A percentile compares a stretch with the other conserved stretches of the same genome.
These are phyloP conservation scores for Lithohypha guttulata DNA, from an alignment of 2,329 filamentous ascomycete genomes.

Conservation along the genomic window DNA sequence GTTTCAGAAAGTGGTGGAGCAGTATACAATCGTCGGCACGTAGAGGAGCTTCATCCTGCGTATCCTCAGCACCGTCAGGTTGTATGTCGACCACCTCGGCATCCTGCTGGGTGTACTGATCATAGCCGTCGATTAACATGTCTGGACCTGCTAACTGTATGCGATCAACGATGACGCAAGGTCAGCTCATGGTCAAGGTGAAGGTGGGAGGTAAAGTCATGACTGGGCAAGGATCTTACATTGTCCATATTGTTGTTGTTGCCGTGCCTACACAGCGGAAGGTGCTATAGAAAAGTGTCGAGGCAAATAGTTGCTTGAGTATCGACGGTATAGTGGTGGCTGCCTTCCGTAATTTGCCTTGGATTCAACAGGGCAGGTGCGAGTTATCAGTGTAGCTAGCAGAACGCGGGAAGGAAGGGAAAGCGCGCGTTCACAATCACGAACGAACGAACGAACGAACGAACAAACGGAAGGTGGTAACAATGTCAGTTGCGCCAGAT, in stretches of 20 bases:
- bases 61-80: slow-evolving; percentile 48
- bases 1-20: not conserved
- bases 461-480: no score
- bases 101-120: slow-evolving; percentile 51
- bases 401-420: no score
- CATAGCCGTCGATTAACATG: slow-evolving; percentile 50
- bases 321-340: no score
- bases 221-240: slow-evolving; percentile 25
- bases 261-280: no score
- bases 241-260: slow-evolving; percentile 34
- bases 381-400: no score
- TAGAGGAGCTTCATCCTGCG: slow-evolving; percentile 41
- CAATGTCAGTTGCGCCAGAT: no score
- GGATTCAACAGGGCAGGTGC: no score
- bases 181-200: slow-evolving; percentile 22
- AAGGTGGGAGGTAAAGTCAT: slow-evolving; percentile 9
- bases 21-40: slow-evolving; percentile 49
- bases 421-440: no score
- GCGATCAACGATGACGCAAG: slow-evolving; percentile 18
- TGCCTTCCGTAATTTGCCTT: no score
- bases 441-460: no score
- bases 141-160: slow-evolving; percentile 46
- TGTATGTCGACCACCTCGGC: slow-evolving; percentile 53
- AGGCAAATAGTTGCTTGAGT: no score
- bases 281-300: no score